Evolutionary conservation across 75 land plant species (phyloP), one percentile per base, ranked within the genome.

Genomic region (Adiantum capillusveneris): DNA sequence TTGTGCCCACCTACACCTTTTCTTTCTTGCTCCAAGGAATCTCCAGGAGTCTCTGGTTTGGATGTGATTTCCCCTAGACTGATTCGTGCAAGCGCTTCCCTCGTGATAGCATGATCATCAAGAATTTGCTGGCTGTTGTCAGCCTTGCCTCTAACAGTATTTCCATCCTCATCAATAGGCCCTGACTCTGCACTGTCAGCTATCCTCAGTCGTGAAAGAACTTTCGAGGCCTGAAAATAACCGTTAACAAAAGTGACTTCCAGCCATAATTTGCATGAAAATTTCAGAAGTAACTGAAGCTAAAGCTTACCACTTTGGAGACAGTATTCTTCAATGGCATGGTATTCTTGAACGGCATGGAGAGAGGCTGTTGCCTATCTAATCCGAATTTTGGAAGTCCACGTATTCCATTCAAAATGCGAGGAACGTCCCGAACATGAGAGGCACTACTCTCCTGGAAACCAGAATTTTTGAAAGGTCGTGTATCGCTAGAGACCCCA

Each of bases 401-500:
- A 46, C 21, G 49, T n/a, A 17, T 17, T 46, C 49, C 49, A 46
- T 46, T 46, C 5, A 46, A 17, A 7, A 17, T 46, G 49, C 49
- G 49, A 20, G 49, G 49, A n/a, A 14, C 5, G 12, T 46, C 49
- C 49, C 49, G 14, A 3, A 46, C 5, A 17, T 46, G 5, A 7
- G 49, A 6, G 3, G 37, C 9, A 3, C 17, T 46, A 46, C 21
- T 46, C 14, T 46, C 49, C 49, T 17, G 6, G 21, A 7, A n/a
- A 20, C 49, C 49, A 6, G 49, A 46, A n/a, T 46, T 17, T 17
- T 22, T 14, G 14, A 65, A 14, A 31, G 60, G 18, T 39, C 61
- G 55, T 18, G 75, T 81, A 69, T 80, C 85, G 31, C 74, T 66
- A 24, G 84, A 70, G 27, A 79, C 75, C 45, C 73, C 75, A 44